Percentiles rank a stretch among this genome's conserved stretches.
phyloP scores from a whole-genome alignment of 495 filamentous ascomycete genomes.

The Aspergillus mulundensis region DNA sequence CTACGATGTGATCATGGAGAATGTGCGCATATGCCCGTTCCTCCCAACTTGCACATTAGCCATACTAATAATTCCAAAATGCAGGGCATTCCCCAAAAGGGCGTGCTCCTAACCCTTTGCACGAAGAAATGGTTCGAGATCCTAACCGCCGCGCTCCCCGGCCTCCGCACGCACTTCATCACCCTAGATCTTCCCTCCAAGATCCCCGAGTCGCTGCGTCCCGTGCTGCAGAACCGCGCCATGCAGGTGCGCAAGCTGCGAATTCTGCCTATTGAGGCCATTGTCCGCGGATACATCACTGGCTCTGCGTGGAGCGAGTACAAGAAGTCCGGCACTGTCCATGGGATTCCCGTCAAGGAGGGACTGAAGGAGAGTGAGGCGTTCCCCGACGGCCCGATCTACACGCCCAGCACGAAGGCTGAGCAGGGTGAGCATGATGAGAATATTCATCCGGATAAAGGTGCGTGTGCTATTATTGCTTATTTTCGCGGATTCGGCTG shows the following conservation, averaged over 20 bases:
- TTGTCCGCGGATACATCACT: constrained; percentile 91
- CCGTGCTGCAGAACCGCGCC: constrained; percentile 59
- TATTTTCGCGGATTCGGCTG: too few species aligned
- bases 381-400: constrained; percentile 69
- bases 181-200: constrained; percentile 59
- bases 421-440: constrained; percentile 79
- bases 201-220: constrained; percentile 44
- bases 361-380: constrained; percentile 69
- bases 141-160: constrained; percentile 60
- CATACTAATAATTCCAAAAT: neutral
- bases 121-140: constrained; percentile 82
- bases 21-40: constrained; percentile 44
- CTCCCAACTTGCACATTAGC: neutral
- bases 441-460: constrained; percentile 77
- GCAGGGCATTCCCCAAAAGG: constrained; percentile 79
- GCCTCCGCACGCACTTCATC: constrained; percentile 72
- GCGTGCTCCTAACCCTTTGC: constrained; percentile 76
- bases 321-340: constrained; percentile 68
- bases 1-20: constrained; percentile 87
- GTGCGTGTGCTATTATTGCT: too few species aligned
- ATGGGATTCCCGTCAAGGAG: constrained; percentile 64
- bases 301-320: constrained; percentile 89
- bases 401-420: constrained; percentile 90
- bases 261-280: constrained; percentile 85
- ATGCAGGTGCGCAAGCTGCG: constrained; percentile 80